Conservation (phyloP, 2,329 filamentous ascomycete genomes). For the Chaetomiaceae sp. region DNA sequence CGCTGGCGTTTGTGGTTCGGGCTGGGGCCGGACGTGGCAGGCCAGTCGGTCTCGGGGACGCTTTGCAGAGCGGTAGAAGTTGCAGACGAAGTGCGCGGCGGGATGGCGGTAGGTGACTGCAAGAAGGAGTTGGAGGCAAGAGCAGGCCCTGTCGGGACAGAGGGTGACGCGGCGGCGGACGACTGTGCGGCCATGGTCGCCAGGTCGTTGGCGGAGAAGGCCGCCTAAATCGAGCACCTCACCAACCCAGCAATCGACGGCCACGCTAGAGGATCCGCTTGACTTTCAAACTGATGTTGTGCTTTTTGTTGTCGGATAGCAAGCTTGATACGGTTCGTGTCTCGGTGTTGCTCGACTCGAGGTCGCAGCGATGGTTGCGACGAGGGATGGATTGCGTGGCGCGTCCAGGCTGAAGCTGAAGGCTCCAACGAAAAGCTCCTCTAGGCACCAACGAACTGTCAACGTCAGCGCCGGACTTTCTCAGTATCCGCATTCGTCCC, state of each 20-base stretch:
- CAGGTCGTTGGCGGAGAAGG: conserved; percentile 17
- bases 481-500: no score
- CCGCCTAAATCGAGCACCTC: conserved; percentile 17
- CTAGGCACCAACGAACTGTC: background rate
- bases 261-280: no score
- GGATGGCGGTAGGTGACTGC: conserved; percentile 60
- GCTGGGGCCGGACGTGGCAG: conserved; percentile 32
- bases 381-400: no score
- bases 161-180: conserved; percentile 18
- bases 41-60: conserved; percentile 58
- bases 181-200: conserved; percentile 20
- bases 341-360: no score
- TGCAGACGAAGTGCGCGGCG: conserved; percentile 66
- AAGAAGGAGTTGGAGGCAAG: conserved; percentile 30
- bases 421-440: background rate
- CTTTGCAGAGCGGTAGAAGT: conserved; percentile 41
- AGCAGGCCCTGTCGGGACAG: conserved; percentile 19
- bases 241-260: no score
- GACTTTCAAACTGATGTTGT: no score
- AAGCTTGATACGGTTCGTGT: no score
- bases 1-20: conserved; percentile 24
- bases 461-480: no score
- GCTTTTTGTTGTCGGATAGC: no score
- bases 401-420: conserved; percentile 3
- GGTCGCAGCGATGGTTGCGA: no score